Evolutionary conservation across 2,329 filamentous ascomycete genomes (phyloP).

Genomic region (Verticillium dahliae): DNA sequence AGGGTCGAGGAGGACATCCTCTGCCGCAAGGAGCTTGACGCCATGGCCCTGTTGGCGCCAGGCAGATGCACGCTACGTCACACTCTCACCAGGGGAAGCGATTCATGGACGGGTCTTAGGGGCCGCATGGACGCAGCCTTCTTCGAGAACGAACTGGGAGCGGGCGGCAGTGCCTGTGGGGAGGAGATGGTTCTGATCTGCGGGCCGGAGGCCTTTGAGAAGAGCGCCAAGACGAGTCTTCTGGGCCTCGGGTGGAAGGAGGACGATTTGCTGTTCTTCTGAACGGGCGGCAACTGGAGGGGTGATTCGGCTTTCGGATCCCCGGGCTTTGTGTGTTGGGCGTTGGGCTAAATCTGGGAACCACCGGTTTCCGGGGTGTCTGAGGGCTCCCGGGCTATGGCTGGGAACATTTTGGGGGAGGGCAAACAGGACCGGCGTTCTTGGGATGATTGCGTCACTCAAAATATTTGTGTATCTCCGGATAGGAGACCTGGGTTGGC

Average conservation of each 20-base stretch:
- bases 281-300: constrained; percentile 7
- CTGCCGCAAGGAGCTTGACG: constrained; percentile 66
- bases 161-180: constrained; percentile 24
- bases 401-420: not conserved
- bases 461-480: not conserved
- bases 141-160: constrained; percentile 51
- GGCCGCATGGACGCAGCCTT: constrained; percentile 62
- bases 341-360: not conserved
- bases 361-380: not conserved
- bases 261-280: constrained; percentile 72
- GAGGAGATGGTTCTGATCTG: constrained; percentile 69
- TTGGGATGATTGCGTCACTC: not conserved
- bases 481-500: not conserved
- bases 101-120: constrained; percentile 59
- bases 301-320: not conserved
- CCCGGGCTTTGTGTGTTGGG: not conserved
- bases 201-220: constrained; percentile 71
- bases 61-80: constrained; percentile 60
- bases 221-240: constrained; percentile 49
- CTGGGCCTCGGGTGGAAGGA: constrained; percentile 62
- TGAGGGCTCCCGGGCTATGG: not conserved
- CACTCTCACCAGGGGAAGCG: constrained; percentile 57
- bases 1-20: constrained; percentile 75
- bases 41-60: constrained; percentile 43
- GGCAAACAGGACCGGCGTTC: not conserved